phyloP scores from a whole-genome alignment of 2,329 filamentous ascomycete genomes.

The Colletotrichum tanaceti region DNA sequence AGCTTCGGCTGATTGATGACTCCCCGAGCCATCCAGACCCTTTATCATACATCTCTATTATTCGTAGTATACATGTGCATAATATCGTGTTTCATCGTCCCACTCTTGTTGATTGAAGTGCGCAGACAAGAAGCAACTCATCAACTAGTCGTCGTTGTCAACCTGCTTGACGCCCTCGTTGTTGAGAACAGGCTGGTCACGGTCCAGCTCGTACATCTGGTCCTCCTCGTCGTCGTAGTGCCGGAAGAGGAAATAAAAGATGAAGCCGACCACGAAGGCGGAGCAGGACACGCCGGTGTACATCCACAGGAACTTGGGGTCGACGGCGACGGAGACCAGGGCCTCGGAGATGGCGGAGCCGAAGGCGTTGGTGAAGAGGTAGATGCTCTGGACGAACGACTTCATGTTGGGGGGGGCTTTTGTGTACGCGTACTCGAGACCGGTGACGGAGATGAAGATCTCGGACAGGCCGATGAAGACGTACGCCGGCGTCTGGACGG shows the following conservation, averaged over 20 bases:
- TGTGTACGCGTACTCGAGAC: conserved; percentile 79
- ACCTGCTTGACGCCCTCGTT: conserved; percentile 34
- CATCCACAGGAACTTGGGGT: conserved; percentile 76
- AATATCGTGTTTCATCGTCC: neutral
- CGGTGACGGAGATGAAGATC: conserved; percentile 74
- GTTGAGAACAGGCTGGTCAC: conserved; percentile 47
- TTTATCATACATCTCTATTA: conserved; percentile 1
- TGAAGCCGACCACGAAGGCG: conserved; percentile 59
- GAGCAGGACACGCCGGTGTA: conserved; percentile 67
- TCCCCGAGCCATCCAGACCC: neutral
- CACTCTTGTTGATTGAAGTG: too few species aligned
- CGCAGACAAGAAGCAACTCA: neutral
- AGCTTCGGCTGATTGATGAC: neutral
- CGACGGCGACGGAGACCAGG: conserved; percentile 55
- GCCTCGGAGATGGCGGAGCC: conserved; percentile 71
- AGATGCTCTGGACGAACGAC: conserved; percentile 69
- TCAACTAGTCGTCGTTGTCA: conserved; percentile 4
- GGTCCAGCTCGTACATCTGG: conserved; percentile 53
- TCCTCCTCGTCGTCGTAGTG: conserved; percentile 54
- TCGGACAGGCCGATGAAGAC: conserved; percentile 69
- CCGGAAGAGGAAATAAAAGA: conserved; percentile 62
- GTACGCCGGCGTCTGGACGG: conserved; percentile 65
- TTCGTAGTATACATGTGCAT: conserved; percentile 14
- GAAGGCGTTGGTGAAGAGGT: conserved; percentile 69
- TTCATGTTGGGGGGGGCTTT: conserved; percentile 78